Conservation (phyloP, 257 asterid species). For the Eustoma russellianum region DNA sequence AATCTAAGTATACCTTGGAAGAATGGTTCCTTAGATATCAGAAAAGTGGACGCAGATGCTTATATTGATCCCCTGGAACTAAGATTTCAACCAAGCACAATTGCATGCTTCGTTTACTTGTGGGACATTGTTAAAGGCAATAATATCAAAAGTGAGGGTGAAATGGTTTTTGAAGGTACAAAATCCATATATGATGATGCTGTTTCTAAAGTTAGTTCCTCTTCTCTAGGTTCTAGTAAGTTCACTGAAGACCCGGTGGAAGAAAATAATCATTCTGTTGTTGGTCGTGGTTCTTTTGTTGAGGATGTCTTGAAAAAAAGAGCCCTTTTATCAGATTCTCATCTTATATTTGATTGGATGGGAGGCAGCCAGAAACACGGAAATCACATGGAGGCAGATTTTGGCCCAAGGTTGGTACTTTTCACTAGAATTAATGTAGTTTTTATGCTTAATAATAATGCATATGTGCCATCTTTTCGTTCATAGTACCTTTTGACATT, state of each 20-base stretch:
- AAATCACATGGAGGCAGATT: slow-evolving; percentile 66
- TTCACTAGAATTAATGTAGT: slow-evolving; percentile 2
- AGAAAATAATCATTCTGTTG: slow-evolving; percentile 25
- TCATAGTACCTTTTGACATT: neutral
- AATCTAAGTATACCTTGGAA: slow-evolving; percentile 87
- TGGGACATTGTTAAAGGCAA: slow-evolving; percentile 51
- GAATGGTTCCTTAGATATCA: slow-evolving; percentile 77
- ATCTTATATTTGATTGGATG: slow-evolving; percentile 89
- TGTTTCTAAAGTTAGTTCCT: slow-evolving; percentile 25
- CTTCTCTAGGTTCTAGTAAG: slow-evolving; percentile 31
- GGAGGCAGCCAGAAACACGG: slow-evolving; percentile 39
- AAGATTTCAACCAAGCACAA: slow-evolving; percentile 62
- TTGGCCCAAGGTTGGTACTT: slow-evolving; percentile 79
- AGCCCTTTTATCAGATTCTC: slow-evolving; percentile 66
- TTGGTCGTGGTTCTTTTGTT: slow-evolving; percentile 18
- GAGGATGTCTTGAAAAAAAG: slow-evolving; percentile 43
- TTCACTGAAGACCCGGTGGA: slow-evolving; percentile 32
- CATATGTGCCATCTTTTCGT: neutral
- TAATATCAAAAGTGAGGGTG: slow-evolving; percentile 24
- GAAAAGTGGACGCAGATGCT: slow-evolving; percentile 84
- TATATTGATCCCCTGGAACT: slow-evolving; percentile 64
- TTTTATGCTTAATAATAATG: neutral
- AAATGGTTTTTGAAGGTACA: slow-evolving; percentile 9
- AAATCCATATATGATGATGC: slow-evolving; percentile 19
- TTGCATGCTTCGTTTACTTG: slow-evolving; percentile 49